These are phyloP conservation scores for Tolypocladium cylindrosporum DNA, from an alignment of 2,329 filamentous ascomycete genomes.

Conservation along the genomic window DNA sequence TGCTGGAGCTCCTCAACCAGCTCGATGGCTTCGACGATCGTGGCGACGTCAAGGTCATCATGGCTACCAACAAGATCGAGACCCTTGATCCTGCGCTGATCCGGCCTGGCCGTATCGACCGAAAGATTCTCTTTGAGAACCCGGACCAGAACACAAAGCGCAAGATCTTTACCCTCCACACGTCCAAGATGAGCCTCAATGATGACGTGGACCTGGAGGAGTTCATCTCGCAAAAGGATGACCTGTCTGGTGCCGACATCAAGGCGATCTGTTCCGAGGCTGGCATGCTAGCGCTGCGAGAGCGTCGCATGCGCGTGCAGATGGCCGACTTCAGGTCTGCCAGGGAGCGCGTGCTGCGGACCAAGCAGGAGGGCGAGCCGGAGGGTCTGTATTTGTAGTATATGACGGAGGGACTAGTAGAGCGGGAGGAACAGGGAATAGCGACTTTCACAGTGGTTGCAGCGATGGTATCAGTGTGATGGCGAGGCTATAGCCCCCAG, in stretches of 20 bases:
- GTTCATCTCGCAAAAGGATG: conserved; percentile 97
- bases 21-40: conserved; percentile 98
- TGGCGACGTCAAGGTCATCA: conserved; percentile 98
- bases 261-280: conserved; percentile 98
- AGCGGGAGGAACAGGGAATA: neutral
- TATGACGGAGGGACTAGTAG: neutral
- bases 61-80: conserved; percentile 99
- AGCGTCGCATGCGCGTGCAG: conserved; percentile 94
- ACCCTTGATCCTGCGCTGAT: conserved; percentile 93
- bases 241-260: conserved; percentile 93
- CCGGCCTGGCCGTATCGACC: conserved; percentile 92
- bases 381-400: conserved; percentile 94
- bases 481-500: neutral
- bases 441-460: neutral
- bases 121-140: conserved; percentile 77
- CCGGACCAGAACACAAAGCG: conserved; percentile 76
- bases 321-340: conserved; percentile 97
- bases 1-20: conserved; percentile 97
- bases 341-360: conserved; percentile 89
- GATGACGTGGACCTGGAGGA: conserved; percentile 97
- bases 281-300: conserved; percentile 84
- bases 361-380: conserved; percentile 96
- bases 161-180: conserved; percentile 98
- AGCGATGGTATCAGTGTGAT: neutral
- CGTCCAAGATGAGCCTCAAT: conserved; percentile 94